Percentiles rank a stretch among this genome's conserved stretches.
Conservation (phyloP, 805 yeast genomes). For the Candida morakotiae region DNA sequence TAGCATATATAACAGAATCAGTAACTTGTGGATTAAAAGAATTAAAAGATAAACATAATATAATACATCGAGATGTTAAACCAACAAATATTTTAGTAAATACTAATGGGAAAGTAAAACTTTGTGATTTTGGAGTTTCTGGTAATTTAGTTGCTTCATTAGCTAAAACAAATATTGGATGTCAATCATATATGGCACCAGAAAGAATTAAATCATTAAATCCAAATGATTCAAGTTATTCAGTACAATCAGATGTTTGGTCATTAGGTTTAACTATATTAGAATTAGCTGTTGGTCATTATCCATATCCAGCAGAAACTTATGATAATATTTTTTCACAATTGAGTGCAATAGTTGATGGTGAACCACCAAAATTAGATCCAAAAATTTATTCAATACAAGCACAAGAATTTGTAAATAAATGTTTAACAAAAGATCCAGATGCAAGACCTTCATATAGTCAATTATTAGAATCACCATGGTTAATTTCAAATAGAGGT, state of each 20-base stretch:
- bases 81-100: conserved; percentile 91
- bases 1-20: conserved; percentile 75
- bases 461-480: conserved; percentile 72
- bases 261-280: conserved; percentile 84
- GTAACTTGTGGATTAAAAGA: conserved; percentile 79
- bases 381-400: conserved; percentile 57
- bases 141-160: conserved; percentile 93
- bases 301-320: conserved; percentile 97
- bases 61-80: conserved; percentile 93
- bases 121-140: conserved; percentile 94
- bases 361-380: conserved; percentile 85
- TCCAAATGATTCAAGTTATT: conserved; percentile 76
- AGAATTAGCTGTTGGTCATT: conserved; percentile 85
- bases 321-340: conserved; percentile 88
- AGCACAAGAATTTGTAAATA: conserved; percentile 76
- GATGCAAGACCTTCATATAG: conserved; percentile 76
- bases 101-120: conserved; percentile 78
- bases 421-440: conserved; percentile 78
- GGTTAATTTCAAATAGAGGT: conserved; percentile 59
- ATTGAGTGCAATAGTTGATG: conserved; percentile 93
- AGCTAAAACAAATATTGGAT: conserved; percentile 94
- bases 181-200: conserved; percentile 99
- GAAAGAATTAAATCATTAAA: conserved; percentile 77
- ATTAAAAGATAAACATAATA: conserved; percentile 84
- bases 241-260: conserved; percentile 96